These are phyloP conservation scores for Cardamine occulta DNA, from an alignment of 345 rosid species.

Conservation along the genomic window DNA sequence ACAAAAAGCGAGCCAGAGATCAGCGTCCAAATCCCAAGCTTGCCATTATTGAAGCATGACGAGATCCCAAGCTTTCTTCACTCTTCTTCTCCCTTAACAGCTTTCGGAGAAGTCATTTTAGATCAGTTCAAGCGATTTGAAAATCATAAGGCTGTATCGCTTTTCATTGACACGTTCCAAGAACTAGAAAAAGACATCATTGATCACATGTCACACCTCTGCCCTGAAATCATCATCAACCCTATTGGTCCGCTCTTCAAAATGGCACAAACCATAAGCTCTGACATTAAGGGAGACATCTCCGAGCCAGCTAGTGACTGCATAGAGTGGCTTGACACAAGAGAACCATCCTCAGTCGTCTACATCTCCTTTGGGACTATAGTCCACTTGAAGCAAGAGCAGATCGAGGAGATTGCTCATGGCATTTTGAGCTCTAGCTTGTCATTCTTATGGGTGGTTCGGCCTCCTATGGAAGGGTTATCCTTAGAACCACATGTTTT, in stretches of 20 bases:
- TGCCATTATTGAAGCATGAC: conserved; percentile 65
- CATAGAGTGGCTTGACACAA: conserved; percentile 60
- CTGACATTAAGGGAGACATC: conserved; percentile 51
- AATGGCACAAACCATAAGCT: conserved; percentile 49
- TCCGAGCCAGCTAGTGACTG: conserved; percentile 53
- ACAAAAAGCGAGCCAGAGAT: conserved; percentile 51
- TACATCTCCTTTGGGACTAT: conserved; percentile 58
- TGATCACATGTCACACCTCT: conserved; percentile 57
- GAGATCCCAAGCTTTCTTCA: conserved; percentile 81
- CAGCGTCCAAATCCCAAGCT: conserved; percentile 57
- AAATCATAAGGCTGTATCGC: conserved; percentile 51
- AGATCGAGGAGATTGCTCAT: conserved; percentile 47
- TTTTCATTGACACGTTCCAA: conserved; percentile 73
- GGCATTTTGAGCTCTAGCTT: conserved; percentile 27
- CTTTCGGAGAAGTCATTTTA: conserved; percentile 50
- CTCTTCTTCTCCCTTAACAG: conserved; percentile 49
- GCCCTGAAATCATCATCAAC: conserved; percentile 46
- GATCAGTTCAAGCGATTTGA: conserved; percentile 55
- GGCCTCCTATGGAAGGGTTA: not conserved
- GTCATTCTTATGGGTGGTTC: conserved; percentile 36
- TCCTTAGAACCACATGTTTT: not conserved
- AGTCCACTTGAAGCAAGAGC: conserved; percentile 32
- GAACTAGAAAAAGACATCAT: conserved; percentile 66
- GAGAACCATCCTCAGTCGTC: conserved; percentile 45
- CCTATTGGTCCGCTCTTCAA: conserved; percentile 70